phyloP scores from a whole-genome alignment of 2,329 filamentous ascomycete genomes.

The Cytospora chrysosperma region DNA sequence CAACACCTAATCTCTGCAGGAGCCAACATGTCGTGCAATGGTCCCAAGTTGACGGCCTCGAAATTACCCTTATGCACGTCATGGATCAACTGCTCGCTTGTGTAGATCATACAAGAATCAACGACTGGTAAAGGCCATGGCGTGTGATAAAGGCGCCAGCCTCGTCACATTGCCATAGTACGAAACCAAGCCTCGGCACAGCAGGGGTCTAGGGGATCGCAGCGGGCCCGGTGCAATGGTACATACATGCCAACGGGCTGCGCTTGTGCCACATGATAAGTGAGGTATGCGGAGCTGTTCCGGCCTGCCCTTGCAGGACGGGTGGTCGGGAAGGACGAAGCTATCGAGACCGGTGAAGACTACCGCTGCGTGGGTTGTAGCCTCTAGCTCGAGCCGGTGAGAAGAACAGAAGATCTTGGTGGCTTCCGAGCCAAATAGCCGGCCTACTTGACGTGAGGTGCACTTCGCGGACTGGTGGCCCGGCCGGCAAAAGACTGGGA shows the following conservation, averaged over 20 bases:
- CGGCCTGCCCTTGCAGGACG: conserved; percentile 21
- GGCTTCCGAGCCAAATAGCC: conserved; percentile 20
- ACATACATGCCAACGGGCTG: conserved; percentile 8
- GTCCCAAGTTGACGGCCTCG: background rate
- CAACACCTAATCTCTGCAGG: background rate
- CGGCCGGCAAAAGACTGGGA: background rate
- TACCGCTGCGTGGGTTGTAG: conserved; percentile 1
- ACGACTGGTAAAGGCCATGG: background rate
- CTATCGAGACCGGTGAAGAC: conserved; percentile 22
- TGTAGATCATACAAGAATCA: background rate
- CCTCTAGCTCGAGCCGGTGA: conserved; percentile 9
- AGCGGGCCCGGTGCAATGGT: conserved; percentile 19
- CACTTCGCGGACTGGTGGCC: background rate
- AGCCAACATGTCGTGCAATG: background rate
- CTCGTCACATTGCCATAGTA: conserved; percentile 10
- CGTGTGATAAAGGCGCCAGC: background rate
- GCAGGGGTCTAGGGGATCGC: conserved; percentile 1
- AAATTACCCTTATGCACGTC: background rate
- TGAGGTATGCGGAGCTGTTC: conserved; percentile 12
- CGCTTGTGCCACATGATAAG: conserved; percentile 22
- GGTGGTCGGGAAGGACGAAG: conserved; percentile 15
- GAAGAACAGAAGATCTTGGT: conserved; percentile 16
- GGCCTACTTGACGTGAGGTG: background rate
- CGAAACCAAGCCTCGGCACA: conserved; percentile 6
- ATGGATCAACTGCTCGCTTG: background rate